phyloP scores from a whole-genome alignment of 768 basidiomycete genomes.

The Lactarius psammicola region DNA sequence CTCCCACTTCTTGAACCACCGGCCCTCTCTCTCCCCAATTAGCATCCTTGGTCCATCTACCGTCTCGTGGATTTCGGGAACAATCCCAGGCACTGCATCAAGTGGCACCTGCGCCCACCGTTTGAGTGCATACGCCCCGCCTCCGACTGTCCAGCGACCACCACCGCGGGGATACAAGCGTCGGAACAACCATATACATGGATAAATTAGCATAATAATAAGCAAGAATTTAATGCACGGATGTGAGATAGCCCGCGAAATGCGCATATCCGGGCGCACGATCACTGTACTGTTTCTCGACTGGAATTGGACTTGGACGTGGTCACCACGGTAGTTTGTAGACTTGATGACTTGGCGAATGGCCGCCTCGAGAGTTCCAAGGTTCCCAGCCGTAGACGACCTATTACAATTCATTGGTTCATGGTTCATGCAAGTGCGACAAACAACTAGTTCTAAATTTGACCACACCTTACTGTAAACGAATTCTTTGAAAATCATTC shows the following conservation, averaged over 20 bases:
- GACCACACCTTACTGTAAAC: slow-evolving; percentile 59
- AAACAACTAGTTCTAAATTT: not conserved
- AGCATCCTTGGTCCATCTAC: slow-evolving; percentile 39
- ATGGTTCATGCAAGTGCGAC: too few relatives aligned
- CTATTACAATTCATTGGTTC: slow-evolving; percentile 32
- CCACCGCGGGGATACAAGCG: slow-evolving; percentile 66
- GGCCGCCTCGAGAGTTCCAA: slow-evolving; percentile 42
- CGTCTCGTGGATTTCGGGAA: slow-evolving; percentile 32
- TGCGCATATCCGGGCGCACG: slow-evolving; percentile 62
- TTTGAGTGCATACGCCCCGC: slow-evolving; percentile 73
- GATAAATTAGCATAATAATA: slow-evolving; percentile 69
- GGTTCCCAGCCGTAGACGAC: slow-evolving; percentile 62
- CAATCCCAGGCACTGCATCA: not conserved
- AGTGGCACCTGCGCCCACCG: slow-evolving; percentile 32
- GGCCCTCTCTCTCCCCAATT: slow-evolving; percentile 64
- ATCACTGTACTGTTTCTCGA: slow-evolving; percentile 49
- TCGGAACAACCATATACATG: slow-evolving; percentile 79
- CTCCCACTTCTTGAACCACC: slow-evolving; percentile 82
- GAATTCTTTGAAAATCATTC: slow-evolving; percentile 75
- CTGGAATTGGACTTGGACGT: slow-evolving; percentile 51
- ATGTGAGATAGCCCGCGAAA: slow-evolving; percentile 67
- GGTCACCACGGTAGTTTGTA: slow-evolving; percentile 42
- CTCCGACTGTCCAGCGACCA: slow-evolving; percentile 73
- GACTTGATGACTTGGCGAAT: slow-evolving; percentile 40
- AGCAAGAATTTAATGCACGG: slow-evolving; percentile 69